Conservation (phyloP, 306 rosid genomes). For the Cicer yamashitae region DNA sequence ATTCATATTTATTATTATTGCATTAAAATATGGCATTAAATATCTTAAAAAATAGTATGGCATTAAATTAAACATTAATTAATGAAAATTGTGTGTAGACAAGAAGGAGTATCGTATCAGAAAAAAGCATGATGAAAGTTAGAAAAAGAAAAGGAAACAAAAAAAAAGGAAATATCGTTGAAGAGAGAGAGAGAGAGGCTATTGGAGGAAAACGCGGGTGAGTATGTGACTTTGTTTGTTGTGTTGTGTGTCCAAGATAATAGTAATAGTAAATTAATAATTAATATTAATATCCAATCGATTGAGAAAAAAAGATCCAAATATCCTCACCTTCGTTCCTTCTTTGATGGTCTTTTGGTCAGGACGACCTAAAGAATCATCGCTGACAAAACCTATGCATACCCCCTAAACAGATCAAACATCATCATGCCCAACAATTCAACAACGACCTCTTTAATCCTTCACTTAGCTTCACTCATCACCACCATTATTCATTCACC, state of each 20-base stretch:
- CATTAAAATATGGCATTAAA: not conserved
- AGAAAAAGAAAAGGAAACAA: not conserved
- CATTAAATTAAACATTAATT: not conserved
- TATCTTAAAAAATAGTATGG: not conserved
- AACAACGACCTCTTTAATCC: constrained; percentile 1
- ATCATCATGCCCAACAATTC: not conserved
- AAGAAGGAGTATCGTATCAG: constrained; percentile 5
- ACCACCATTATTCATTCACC: constrained; percentile 1
- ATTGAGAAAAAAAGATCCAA: constrained; percentile 17
- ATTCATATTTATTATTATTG: not conserved
- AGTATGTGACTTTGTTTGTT: constrained; percentile 6
- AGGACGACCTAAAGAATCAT: constrained; percentile 55
- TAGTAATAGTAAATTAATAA: no score
- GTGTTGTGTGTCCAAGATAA: not conserved
- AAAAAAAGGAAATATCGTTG: not conserved
- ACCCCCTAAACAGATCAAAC: constrained; percentile 25
- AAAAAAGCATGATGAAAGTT: constrained; percentile 37
- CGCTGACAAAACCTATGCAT: constrained; percentile 46
- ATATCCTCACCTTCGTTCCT: not conserved
- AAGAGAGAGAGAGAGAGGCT: not conserved
- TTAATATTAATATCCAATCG: no score
- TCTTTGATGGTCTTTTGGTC: no score
- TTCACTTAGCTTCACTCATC: constrained; percentile 5
- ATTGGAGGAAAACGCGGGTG: constrained; percentile 50
- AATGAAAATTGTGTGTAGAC: not conserved